Percentiles rank a stretch among this genome's conserved stretches.
phyloP scores from a whole-genome alignment of 306 rosid species.

The Cicer bijugum region DNA sequence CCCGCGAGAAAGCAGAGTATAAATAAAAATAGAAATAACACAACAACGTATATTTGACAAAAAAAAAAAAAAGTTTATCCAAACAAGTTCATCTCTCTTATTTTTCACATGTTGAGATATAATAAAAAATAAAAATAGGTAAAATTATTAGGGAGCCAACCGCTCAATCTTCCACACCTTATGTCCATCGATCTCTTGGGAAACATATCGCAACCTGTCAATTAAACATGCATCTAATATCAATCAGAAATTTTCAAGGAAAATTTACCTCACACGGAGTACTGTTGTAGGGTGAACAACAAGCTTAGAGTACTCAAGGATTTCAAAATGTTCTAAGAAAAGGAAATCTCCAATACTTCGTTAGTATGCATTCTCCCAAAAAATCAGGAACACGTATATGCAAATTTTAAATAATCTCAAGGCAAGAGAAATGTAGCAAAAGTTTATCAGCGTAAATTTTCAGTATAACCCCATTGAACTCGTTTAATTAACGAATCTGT shows the following conservation, averaged over 20 bases:
- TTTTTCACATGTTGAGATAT: constrained; percentile 46
- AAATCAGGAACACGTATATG: not conserved
- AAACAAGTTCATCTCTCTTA: constrained; percentile 34
- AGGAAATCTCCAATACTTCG: constrained; percentile 6
- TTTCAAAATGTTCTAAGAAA: constrained; percentile 27
- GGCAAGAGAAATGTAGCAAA: not conserved
- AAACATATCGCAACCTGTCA: constrained; percentile 81
- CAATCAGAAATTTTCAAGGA: constrained; percentile 29
- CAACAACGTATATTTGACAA: not conserved
- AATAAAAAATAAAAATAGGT: constrained; percentile 21
- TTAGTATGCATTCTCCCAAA: not conserved
- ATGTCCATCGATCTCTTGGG: constrained; percentile 69
- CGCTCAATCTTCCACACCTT: constrained; percentile 80
- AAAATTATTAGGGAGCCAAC: constrained; percentile 77
- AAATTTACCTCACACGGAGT: constrained; percentile 22
- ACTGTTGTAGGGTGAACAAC: not conserved
- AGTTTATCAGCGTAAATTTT: not conserved
- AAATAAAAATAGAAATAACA: not conserved
- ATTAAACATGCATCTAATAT: constrained; percentile 42
- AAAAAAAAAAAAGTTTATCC: not conserved
- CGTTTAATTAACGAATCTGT: not conserved
- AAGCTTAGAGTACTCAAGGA: not conserved
- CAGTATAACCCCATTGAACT: not conserved
- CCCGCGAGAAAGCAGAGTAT: not conserved
- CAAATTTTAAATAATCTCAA: not conserved